These are phyloP conservation scores for Tanozyma kutaoensis DNA, from an alignment of 805 yeast genomes.

Conservation along the genomic window DNA sequence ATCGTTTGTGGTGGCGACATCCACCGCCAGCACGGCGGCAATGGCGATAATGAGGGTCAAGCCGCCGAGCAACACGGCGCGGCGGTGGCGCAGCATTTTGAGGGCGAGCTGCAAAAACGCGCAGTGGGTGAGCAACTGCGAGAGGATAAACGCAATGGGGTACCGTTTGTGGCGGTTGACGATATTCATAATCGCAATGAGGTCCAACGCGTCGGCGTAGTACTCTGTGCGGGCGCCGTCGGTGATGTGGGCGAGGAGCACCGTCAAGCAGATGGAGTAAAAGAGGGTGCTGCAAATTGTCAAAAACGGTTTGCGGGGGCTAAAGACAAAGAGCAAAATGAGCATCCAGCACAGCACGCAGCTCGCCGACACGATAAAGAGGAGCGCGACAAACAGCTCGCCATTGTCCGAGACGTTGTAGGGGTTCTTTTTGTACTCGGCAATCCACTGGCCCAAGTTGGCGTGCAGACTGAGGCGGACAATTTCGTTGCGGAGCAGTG, in stretches of 20 bases:
- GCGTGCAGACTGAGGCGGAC: too few species aligned
- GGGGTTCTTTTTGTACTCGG: conserved; percentile 5
- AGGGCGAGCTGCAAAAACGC: conserved; percentile 42
- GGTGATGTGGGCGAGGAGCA: conserved; percentile 33
- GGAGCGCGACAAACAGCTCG: conserved; percentile 29
- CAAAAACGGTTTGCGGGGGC: conserved; percentile 42
- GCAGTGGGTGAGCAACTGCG: conserved; percentile 31
- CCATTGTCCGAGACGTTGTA: conserved; percentile 21
- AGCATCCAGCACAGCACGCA: conserved; percentile 64
- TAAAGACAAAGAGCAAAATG: conserved; percentile 38
- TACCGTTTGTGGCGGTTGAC: conserved; percentile 24
- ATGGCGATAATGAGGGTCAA: too few species aligned
- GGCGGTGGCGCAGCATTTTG: conserved; percentile 8
- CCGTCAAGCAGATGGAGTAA: conserved; percentile 41
- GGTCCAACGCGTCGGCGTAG: conserved; percentile 37
- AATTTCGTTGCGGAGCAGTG: too few species aligned
- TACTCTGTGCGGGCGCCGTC: conserved; percentile 37
- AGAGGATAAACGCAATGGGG: conserved; percentile 25
- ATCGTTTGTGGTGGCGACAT: too few species aligned
- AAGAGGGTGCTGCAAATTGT: conserved; percentile 46
- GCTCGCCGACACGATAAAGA: conserved; percentile 40
- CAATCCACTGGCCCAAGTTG: conserved; percentile 4
- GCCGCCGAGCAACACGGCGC: too few species aligned
- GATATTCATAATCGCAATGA: conserved; percentile 21
- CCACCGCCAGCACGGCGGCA: too few species aligned